Evolutionary conservation across 1,139 yeast genomes (phyloP).

Genomic region (Blastobotrys niveus): DNA sequence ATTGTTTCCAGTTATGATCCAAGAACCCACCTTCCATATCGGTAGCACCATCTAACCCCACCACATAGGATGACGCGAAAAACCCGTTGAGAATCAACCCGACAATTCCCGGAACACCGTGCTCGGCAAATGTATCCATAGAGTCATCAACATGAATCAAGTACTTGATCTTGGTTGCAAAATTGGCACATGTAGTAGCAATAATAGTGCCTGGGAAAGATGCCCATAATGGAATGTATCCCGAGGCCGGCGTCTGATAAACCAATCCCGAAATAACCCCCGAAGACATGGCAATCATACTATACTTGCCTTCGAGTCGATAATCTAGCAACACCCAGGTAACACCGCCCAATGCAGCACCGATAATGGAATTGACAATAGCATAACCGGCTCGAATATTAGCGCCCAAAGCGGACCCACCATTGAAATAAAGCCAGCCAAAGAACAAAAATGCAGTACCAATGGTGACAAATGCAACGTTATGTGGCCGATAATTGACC

Average conservation of each 20-base stretch:
- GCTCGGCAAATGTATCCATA: slow-evolving; percentile 93
- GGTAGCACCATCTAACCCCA: slow-evolving; percentile 76
- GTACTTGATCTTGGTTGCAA: slow-evolving; percentile 82
- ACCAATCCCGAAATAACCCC: slow-evolving; percentile 94
- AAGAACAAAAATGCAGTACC: slow-evolving; percentile 68
- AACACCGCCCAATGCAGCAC: slow-evolving; percentile 87
- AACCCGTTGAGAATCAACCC: slow-evolving; percentile 84
- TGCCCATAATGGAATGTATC: slow-evolving; percentile 87
- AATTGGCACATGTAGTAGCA: slow-evolving; percentile 82
- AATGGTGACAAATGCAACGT: slow-evolving; percentile 76
- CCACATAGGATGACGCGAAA: slow-evolving; percentile 80
- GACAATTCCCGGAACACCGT: slow-evolving; percentile 91
- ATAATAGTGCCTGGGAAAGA: slow-evolving; percentile 77
- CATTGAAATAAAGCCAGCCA: slow-evolving; percentile 76
- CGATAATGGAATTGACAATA: slow-evolving; percentile 82
- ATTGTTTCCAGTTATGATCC: slow-evolving; percentile 82
- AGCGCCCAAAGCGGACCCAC: slow-evolving; percentile 62
- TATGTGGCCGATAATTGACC: slow-evolving; percentile 91
- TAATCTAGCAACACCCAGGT: slow-evolving; percentile 90
- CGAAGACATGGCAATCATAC: slow-evolving; percentile 91
- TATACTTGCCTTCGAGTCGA: slow-evolving; percentile 83
- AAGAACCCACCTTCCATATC: slow-evolving; percentile 90
- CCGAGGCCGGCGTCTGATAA: slow-evolving; percentile 94
- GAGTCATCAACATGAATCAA: slow-evolving; percentile 82
- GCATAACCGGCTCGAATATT: slow-evolving; percentile 70